Base-by-base conservation (phyloP, 176 grass and related monocot genomes). In the Bonia amplexicaulis region DNA sequence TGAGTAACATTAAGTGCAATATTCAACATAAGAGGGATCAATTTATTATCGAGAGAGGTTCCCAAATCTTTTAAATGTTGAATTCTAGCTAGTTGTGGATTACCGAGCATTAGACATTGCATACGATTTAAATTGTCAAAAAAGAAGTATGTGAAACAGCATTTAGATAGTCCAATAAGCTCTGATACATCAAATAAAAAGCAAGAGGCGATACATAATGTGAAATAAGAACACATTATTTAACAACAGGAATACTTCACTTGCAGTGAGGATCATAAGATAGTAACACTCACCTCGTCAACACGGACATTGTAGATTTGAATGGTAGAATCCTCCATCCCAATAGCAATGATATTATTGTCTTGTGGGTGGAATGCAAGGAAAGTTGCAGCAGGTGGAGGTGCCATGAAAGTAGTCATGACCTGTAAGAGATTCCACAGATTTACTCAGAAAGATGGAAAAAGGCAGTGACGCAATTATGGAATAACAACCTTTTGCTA, bases 351-450 rank as follows among this genome's bases (percentile, higher is more conserved):
- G 45, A 99, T 96, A 92, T 99, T 99, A 82, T 99, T 99, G 78
- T 99, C 97, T 80, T 99, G 97, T 51, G 97, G 97, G 82, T 99
- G 97, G 76, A 99, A 99, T 12, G 97, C 93, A 6, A 99, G 79
- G 67, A 96, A 99, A 72, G 93, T 96, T 47, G 97, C 97, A 51
- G 97, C 97, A 73, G 97, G 97, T 13, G 97, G 91, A 23, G 97
- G 97, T 14, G 97, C 80, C 97, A 99, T 99, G 76, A 99, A 99
- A 44, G 97, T 99, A 82, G 97, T 99, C 97, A 99, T 99, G 25
- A 99, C 93, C 93, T 99, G 82, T 69, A 9, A 79, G 31, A 84
- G 4, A 85, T 74, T 60, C 46, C 75, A 67, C 16, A 52, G 15
- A 44, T 82, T 48, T 20, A 67, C 60, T 40, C 17, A 48, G 9